Evolutionary conservation across 768 basidiomycete genomes (phyloP), one percentile per base, ranked within the genome.

Genomic region (Hebeloma cylindrosporum): DNA sequence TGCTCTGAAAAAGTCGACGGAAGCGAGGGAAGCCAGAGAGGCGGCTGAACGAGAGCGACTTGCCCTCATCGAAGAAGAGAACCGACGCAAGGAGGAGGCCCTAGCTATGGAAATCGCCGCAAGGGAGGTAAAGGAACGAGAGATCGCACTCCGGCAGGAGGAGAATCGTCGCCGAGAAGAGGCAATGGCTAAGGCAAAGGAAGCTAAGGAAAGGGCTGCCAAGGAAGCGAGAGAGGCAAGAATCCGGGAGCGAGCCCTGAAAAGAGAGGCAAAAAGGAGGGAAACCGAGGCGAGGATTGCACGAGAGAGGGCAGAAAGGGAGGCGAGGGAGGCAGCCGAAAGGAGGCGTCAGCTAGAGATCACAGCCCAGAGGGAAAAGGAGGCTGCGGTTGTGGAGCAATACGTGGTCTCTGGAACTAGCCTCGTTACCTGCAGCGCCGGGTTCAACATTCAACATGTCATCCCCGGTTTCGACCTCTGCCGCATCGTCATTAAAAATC

Each of bases 381-480:
- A 79, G 22, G 78, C 77, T 4, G 53, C 64, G 3, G 65, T 64
- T 35, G 70, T 67, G 1, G 64, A 72, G 8, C 72, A 62, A 42
- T 68, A 67, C 37, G 49, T 76, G n/a, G 70, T 79, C 11, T 65
- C 66, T 14, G 73, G 71, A 5, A 65, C 70, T n/a, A 72, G 69
- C 32, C 61, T 81, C 30, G 71, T 77, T 14, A 76, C 76, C 2
- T 80, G 67, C 30, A 65, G 66, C 21, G 72, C 77, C 2, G 81
- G 81, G 4, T 56, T 78, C 26, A 61, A 70, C n/a, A 62, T 83
- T 28, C 60, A 60, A 28, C 56, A 64, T 23, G 48, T 79, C 22
- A 57, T 77, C 20, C 65, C 73, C 13, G 79, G 77, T 3, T 81
- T 78, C 49, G 77, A 83, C 30, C 70, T 74, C 5, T 77, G 74